Evolutionary conservation across 176 grass and related monocot genomes (phyloP), one percentile per base, ranked within the genome.

Genomic region (Oryza meridionalis): DNA sequence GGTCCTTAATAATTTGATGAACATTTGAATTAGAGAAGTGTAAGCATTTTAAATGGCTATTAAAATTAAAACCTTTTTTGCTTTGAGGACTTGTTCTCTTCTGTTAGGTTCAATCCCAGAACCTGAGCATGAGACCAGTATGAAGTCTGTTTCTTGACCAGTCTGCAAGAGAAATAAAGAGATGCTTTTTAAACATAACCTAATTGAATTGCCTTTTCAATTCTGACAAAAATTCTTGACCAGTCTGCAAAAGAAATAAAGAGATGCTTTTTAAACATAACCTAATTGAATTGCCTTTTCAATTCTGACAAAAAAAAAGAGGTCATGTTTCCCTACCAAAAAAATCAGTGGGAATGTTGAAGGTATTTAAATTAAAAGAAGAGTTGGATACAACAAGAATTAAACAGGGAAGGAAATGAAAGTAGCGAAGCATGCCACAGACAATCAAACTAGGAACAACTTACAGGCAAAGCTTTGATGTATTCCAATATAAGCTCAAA

Each of bases 71-170:
- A 98, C 96, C 96, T 88, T 92, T 84, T 99, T 99, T 53, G 96
- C 93, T 90, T 96, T 99, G 16, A 99, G 96, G 65, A 99, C 96
- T 80, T 99, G 96, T 69, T 94, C 93, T 83, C 96, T 96, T 94
- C 93, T 87, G 70, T 82, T 89, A 45, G 75, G 55, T 87, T 99
- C 96, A 85, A 99, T 94, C 75, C 87, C 93, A 58, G 93, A 99
- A 64, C 96, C 96, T 77, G 96, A 76, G 42, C 96, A 99, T 69
- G 96, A 99, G 50, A 99, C 89, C 85, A 99, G 66, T 87, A 99
- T 90, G 81, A 99, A 94, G 72, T 99, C 91, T 69, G 93, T 96
- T 90, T 99, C 96, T 79, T 92, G 89, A 38, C 93, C 96, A 73
- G 89, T 87, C 96, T 99, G 81, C 71, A 81, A 70, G 58, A 64